Evolutionary conservation across 2,329 filamentous ascomycete genomes (phyloP).

Genomic region (Verticillium albo-atrum): DNA sequence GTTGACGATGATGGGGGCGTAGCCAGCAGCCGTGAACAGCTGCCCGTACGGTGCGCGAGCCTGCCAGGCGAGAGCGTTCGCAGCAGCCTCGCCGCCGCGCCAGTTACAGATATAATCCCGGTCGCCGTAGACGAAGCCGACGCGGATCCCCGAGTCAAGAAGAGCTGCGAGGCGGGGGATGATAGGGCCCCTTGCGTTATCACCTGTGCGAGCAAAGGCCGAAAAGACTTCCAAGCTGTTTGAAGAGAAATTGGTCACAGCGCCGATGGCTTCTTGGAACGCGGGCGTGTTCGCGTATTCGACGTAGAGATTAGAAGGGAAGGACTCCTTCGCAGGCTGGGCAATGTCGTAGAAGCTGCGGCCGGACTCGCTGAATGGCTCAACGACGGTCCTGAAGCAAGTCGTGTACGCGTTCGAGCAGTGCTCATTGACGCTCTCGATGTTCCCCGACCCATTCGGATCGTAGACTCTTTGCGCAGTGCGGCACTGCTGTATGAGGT

Average conservation of each 20-base stretch:
- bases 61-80: constrained; percentile 53
- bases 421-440: constrained; percentile 5
- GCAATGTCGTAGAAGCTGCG: constrained; percentile 60
- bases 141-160: constrained; percentile 57
- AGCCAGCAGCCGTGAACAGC: constrained; percentile 62
- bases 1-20: constrained; percentile 67
- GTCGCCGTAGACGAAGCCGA: constrained; percentile 68
- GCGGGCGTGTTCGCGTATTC: constrained; percentile 59
- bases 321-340: constrained; percentile 51
- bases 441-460: constrained; percentile 7
- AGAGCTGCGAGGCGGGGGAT: constrained; percentile 55
- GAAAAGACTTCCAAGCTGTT: constrained; percentile 39
- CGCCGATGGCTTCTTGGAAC: constrained; percentile 53
- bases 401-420: constrained; percentile 7
- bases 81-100: constrained; percentile 72
- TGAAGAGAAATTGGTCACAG: constrained; percentile 53
- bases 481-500: constrained; percentile 10
- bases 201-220: constrained; percentile 47
- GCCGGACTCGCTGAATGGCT: constrained; percentile 50
- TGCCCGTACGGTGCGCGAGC: constrained; percentile 41
- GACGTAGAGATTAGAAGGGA: constrained; percentile 56
- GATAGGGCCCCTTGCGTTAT: constrained; percentile 60
- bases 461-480: constrained; percentile 9
- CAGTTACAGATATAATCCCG: constrained; percentile 63
- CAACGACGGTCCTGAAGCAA: constrained; percentile 53